phyloP scores from a whole-genome alignment of 1,284 basidiomycete species.

The Irpex lacteus region DNA sequence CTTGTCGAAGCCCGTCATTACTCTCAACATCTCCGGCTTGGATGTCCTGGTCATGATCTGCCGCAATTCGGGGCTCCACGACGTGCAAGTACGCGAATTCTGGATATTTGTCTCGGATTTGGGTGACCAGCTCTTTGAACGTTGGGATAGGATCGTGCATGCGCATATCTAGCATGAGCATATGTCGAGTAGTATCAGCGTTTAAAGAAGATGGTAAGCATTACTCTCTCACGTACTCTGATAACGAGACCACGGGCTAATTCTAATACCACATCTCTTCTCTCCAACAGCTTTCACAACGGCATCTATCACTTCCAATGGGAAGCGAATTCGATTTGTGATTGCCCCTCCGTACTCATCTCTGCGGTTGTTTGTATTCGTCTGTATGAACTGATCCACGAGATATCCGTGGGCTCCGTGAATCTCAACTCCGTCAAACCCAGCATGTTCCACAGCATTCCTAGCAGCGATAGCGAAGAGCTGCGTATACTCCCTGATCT shows the following conservation, averaged over 20 bases:
- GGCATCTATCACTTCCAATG: not conserved
- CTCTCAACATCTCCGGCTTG: constrained; percentile 12
- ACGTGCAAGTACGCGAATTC: constrained; percentile 55
- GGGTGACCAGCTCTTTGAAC: constrained; percentile 12
- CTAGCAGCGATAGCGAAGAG: constrained; percentile 25
- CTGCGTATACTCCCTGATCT: constrained; percentile 28
- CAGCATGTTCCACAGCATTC: constrained; percentile 24
- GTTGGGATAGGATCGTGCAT: constrained; percentile 24
- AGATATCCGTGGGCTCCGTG: constrained; percentile 24
- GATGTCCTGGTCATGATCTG: constrained; percentile 16
- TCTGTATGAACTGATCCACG: constrained; percentile 24
- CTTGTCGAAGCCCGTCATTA: not conserved
- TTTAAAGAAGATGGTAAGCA: too few relatives aligned
- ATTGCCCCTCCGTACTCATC: constrained; percentile 5
- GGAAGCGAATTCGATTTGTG: not conserved
- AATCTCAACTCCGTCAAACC: constrained; percentile 22
- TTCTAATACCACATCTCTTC: not conserved
- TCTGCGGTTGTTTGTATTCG: constrained; percentile 6
- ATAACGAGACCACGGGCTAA: not conserved
- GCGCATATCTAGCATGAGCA: constrained; percentile 33
- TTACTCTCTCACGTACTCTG: not conserved
- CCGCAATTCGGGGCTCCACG: constrained; percentile 34
- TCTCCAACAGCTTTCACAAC: constrained; percentile 2
- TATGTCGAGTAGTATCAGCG: not conserved
- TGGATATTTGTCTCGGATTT: constrained; percentile 38